These are phyloP conservation scores for Dryas octopetala DNA, from an alignment of 306 rosid species.

Conservation along the genomic window DNA sequence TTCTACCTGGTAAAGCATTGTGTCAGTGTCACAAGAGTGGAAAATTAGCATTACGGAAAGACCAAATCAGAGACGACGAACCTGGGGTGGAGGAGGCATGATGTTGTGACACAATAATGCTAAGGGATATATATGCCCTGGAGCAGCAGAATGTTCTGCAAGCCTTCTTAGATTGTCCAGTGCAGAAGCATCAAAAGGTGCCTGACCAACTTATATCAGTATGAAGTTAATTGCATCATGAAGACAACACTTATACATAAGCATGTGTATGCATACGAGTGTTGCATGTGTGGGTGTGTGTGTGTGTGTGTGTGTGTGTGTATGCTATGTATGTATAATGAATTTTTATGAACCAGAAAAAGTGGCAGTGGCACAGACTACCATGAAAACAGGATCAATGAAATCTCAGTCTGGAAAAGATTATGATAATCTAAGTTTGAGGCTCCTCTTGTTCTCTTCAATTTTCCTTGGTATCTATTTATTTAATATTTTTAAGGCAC, in stretches of 20 bases:
- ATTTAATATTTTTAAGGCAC: no score
- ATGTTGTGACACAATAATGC: slow-evolving; percentile 79
- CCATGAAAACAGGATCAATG: not conserved
- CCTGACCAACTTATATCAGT: slow-evolving; percentile 66
- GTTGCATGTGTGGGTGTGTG: not conserved
- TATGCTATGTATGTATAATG: not conserved
- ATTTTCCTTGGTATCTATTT: no score
- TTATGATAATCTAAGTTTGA: no score
- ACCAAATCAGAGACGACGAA: slow-evolving; percentile 34
- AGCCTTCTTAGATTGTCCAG: slow-evolving; percentile 96
- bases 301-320: not conserved
- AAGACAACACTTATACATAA: not conserved
- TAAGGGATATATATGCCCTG: slow-evolving; percentile 87
- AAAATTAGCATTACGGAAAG: slow-evolving; percentile 20
- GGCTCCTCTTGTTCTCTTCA: no score
- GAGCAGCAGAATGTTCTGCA: slow-evolving; percentile 75
- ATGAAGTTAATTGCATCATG: slow-evolving; percentile 28
- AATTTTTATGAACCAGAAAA: not conserved
- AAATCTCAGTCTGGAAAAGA: no score
- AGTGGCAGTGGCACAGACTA: not conserved
- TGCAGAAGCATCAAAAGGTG: slow-evolving; percentile 85
- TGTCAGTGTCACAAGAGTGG: slow-evolving; percentile 14
- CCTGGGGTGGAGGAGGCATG: slow-evolving; percentile 95
- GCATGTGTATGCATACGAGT: no score
- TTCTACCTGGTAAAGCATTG: slow-evolving; percentile 61